Conservation (phyloP, 371 early-diverging fungal genomes). For the Mucor lusitanicus region DNA sequence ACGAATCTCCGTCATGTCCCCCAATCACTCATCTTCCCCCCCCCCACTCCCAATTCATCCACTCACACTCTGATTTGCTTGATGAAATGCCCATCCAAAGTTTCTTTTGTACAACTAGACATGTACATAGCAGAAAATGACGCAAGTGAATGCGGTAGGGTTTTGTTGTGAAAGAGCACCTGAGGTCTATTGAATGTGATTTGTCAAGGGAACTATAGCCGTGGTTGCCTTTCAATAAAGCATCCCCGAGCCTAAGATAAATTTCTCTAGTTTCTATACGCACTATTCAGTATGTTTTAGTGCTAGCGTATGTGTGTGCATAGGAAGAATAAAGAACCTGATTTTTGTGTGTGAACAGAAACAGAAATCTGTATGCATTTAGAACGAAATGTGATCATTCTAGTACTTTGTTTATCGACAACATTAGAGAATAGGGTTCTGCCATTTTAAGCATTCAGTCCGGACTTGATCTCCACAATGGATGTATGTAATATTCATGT, state of each 20-base stretch:
- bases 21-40: neutral
- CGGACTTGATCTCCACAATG: neutral
- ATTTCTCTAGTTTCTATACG: neutral
- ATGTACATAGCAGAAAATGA: neutral
- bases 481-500: neutral
- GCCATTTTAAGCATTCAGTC: neutral
- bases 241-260: neutral
- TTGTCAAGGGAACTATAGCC: neutral
- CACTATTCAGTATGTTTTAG: neutral
- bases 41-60: neutral
- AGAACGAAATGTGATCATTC: neutral
- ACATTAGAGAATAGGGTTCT: neutral
- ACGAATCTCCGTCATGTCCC: neutral
- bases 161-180: neutral
- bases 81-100: neutral
- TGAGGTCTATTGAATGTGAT: neutral
- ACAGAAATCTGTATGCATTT: neutral
- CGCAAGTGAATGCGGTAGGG: neutral
- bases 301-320: neutral
- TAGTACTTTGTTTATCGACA: neutral
- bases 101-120: neutral
- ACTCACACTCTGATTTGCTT: neutral
- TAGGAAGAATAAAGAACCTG: neutral
- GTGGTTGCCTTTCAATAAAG: neutral
- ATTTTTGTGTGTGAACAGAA: neutral